These are phyloP conservation scores for Neonectria neomacrospora DNA, from an alignment of 2,329 filamentous ascomycete species.

Conservation along the genomic window DNA sequence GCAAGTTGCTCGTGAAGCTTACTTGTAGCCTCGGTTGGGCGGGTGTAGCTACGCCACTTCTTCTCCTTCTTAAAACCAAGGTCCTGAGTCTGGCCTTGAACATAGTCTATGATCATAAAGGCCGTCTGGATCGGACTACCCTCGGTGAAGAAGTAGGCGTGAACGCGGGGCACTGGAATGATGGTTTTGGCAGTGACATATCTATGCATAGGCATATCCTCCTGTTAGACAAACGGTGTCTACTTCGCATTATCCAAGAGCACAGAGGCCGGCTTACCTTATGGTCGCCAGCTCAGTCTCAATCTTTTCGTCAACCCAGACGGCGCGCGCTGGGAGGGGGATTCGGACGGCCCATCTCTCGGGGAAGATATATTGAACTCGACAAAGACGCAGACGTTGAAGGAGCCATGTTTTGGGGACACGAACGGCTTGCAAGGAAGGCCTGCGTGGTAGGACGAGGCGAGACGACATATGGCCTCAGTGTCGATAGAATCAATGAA, in stretches of 20 bases:
- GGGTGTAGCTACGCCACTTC: background rate
- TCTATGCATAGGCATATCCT: background rate
- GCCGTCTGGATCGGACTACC: background rate
- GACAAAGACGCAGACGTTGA: slow-evolving; percentile 12
- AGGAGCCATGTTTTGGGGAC: slow-evolving; percentile 1
- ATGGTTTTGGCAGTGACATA: slow-evolving; percentile 11
- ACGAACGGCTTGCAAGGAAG: slow-evolving; percentile 2
- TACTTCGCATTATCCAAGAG: background rate
- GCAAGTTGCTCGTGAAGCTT: slow-evolving; percentile 8
- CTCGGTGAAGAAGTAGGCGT: slow-evolving; percentile 7
- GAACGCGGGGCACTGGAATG: slow-evolving; percentile 6
- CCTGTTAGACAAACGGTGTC: too few relatives aligned
- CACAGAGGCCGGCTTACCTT: background rate
- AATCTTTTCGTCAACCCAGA: slow-evolving; percentile 9
- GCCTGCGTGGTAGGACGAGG: background rate
- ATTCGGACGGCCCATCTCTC: slow-evolving; percentile 9
- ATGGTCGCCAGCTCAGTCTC: slow-evolving; percentile 9
- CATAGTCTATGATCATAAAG: slow-evolving; percentile 12
- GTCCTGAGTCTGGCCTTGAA: slow-evolving; percentile 6
- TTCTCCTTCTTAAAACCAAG: slow-evolving; percentile 1
- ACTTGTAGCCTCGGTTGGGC: background rate
- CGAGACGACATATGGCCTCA: background rate
- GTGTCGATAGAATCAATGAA: slow-evolving; percentile 3
- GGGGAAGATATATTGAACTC: background rate
- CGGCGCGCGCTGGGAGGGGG: background rate